Evolutionary conservation across 2,329 filamentous ascomycete genomes (phyloP).

Genomic region (Epicoccum nigrum): DNA sequence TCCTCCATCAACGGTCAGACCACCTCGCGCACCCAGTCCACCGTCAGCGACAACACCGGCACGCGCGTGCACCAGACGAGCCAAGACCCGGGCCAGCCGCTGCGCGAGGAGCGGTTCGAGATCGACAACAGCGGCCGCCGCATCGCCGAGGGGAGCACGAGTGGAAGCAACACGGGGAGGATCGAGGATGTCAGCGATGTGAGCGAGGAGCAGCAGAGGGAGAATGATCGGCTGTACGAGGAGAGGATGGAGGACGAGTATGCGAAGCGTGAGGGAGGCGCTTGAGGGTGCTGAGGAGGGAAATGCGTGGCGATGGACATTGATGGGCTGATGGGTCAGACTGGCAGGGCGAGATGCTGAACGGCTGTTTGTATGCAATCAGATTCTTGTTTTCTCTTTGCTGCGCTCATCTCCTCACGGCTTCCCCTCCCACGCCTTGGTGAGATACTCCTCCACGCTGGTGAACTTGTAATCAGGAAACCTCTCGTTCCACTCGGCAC

Average conservation of each 20-base stretch:
- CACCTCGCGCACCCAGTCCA: conserved; percentile 32
- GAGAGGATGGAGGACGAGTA: conserved; percentile 51
- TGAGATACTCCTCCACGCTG: conserved; percentile 51
- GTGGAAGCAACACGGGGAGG: conserved; percentile 13
- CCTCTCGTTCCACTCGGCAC: conserved; percentile 54
- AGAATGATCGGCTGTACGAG: conserved; percentile 46
- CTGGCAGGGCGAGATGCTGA: too few species aligned
- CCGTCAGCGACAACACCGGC: conserved; percentile 35
- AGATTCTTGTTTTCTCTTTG: too few species aligned
- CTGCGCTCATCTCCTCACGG: conserved; percentile 30
- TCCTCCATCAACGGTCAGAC: conserved; percentile 39
- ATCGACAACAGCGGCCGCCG: conserved; percentile 30
- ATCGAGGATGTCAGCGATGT: conserved; percentile 43
- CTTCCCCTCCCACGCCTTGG: conserved; percentile 50
- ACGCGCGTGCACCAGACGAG: conserved; percentile 34
- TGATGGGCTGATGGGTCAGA: too few species aligned
- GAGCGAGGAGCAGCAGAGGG: conserved; percentile 33
- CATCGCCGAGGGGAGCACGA: conserved; percentile 17
- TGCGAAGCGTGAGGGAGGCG: conserved; percentile 49
- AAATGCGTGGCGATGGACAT: too few species aligned
- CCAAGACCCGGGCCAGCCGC: conserved; percentile 36
- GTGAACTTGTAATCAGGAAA: conserved; percentile 55
- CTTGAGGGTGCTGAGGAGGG: too few species aligned
- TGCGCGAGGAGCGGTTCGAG: conserved; percentile 34
- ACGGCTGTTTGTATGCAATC: too few species aligned